Percentiles rank a stretch among this genome's conserved stretches.
phyloP scores from a whole-genome alignment of 139 green algal species.

The Chlamydomonas incerta region DNA sequence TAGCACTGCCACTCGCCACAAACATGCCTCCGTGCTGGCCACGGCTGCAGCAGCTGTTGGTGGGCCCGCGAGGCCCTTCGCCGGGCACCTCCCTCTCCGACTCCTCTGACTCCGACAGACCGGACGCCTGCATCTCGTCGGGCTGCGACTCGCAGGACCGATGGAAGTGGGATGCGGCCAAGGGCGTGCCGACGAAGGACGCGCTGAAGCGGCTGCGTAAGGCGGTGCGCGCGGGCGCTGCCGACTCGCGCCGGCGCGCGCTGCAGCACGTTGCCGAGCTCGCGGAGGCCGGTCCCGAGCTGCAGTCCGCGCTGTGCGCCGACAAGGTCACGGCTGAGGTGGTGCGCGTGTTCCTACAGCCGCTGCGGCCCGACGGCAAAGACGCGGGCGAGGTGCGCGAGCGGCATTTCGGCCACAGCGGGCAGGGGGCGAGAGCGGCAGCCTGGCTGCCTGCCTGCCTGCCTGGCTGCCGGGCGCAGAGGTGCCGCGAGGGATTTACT shows the following conservation, averaged over 20 bases:
- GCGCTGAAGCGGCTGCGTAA: conserved; percentile 9
- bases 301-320: not conserved
- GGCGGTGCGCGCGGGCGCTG: not conserved
- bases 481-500: no score
- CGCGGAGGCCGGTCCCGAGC: not conserved
- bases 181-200: not conserved
- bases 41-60: no score
- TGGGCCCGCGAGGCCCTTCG: no score
- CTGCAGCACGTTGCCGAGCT: not conserved
- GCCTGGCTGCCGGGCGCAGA: no score
- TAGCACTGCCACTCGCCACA: no score
- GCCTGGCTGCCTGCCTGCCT: no score
- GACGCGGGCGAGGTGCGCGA: not conserved
- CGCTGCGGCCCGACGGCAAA: no score
- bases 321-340: conserved; percentile 2
- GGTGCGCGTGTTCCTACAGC: not conserved
- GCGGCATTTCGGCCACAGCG: no score
- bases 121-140: no score
- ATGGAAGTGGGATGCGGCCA: conserved; percentile 21
- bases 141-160: not conserved
- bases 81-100: not conserved
- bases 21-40: no score
- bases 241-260: not conserved
- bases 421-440: no score
- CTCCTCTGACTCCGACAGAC: no score